Evolutionary conservation across 139 green algal genomes (phyloP).

Genomic region (Asterochloris sp.): DNA sequence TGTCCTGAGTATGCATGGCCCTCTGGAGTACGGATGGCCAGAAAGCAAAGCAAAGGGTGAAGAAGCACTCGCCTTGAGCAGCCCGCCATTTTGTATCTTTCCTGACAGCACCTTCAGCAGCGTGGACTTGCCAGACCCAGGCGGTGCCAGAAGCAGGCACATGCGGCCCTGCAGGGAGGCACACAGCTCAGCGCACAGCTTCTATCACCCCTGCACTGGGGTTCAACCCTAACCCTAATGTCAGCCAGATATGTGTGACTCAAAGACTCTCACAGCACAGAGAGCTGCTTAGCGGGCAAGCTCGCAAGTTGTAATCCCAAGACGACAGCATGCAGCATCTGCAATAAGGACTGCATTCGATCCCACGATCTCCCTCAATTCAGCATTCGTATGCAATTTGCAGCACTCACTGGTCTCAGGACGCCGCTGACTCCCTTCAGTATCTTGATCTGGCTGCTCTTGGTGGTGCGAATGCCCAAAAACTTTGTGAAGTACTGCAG

Average conservation of each 20-base stretch:
- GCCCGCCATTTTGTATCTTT: constrained; percentile 15
- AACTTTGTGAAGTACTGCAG: constrained; percentile 2
- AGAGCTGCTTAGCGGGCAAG: background rate
- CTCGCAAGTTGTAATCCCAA: background rate
- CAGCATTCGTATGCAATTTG: background rate
- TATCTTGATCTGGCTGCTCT: constrained; percentile 26
- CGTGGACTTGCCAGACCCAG: constrained; percentile 47
- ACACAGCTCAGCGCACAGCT: background rate
- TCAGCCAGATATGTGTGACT: background rate
- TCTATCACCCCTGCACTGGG: background rate
- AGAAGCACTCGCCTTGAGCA: constrained; percentile 1
- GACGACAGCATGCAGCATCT: background rate
- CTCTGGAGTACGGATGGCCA: no score
- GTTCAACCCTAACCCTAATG: background rate
- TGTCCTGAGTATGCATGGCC: no score
- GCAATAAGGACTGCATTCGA: background rate
- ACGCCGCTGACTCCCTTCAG: constrained; percentile 35
- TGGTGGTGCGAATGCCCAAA: background rate
- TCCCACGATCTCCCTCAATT: background rate
- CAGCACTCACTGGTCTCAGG: constrained; percentile 30
- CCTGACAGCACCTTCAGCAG: constrained; percentile 58
- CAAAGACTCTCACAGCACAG: background rate
- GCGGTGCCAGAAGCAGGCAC: constrained; percentile 67
- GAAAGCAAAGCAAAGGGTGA: background rate
- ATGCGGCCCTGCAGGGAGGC: constrained; percentile 33